Base-by-base conservation (phyloP, 2,329 filamentous ascomycete genomes). In the Pestalotiopsis sp. region DNA sequence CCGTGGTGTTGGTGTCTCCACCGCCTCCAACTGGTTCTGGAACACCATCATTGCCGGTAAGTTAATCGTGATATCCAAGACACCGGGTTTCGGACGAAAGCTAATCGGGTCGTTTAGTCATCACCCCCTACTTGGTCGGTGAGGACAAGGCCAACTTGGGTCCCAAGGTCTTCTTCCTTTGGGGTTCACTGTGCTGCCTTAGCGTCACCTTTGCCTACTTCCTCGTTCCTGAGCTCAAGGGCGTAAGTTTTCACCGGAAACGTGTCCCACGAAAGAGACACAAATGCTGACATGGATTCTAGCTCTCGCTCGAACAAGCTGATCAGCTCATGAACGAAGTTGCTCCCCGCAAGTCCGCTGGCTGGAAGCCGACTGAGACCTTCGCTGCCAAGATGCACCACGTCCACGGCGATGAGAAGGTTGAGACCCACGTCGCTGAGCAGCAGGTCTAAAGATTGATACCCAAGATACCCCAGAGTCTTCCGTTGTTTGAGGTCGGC, bases 11-110 rank as follows among this genome's bases (percentile, higher is more conserved):
- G 93, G 88, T 75, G 87, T 97, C 59, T 95, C 93, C 56, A 97
- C 94, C 9, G 92, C 94, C 70, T 94, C 91, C 78, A 97, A 97
- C 88, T 97, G 93, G 93, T 87, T 96, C 71, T 96, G 93, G 93
- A 96, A 94, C 84, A 93, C 91, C 80, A 87, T 87, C 76, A 87
- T 88, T 60, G 76, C 74, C 66, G 80, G 82, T 86, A 79, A 79
- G 79, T 68, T 3, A 23, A 40, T 60, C 12, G 3, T 14, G 27
- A 58, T 9, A 4, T n/a, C n/a, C 14, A 23, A 20, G 36, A 36
- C 6, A 13, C 25, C 27, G 4, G 14, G 59, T 62, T 36, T 27
- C 9, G 11, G 36, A 17, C 20, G 41, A n/a, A 36, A 23, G 52
- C 66, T 70, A 38, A 64, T 13, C 14, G n/a, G 4, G 13, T 11